Percentiles rank a stretch among this genome's conserved stretches.
These are phyloP conservation scores for Mucor piriformis DNA, from an alignment of 371 early-diverging fungal species.

Conservation along the genomic window DNA sequence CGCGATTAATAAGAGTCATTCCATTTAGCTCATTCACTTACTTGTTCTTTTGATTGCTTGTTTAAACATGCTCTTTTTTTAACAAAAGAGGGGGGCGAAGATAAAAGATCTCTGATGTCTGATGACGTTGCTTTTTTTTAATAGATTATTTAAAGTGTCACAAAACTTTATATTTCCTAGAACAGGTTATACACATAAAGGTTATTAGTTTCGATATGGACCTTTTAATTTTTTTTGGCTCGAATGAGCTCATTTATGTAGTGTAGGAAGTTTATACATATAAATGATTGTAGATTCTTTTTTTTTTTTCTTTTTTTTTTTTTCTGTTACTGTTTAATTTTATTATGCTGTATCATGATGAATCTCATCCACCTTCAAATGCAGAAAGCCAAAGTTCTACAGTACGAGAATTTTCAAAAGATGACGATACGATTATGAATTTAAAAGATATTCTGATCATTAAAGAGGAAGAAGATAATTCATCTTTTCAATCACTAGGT, in stretches of 20 bases:
- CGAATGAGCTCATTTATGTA: not conserved
- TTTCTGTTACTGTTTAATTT: not conserved
- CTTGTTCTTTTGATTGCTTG: constrained; percentile 13
- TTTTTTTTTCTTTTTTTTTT: constrained; percentile 2
- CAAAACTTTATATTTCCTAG: constrained; percentile 4
- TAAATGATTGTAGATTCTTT: not conserved
- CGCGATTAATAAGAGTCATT: no score
- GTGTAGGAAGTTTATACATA: constrained; percentile 1
- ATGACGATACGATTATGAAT: not conserved
- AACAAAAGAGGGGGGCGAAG: not conserved
- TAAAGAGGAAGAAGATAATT: not conserved
- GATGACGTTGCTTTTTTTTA: constrained; percentile 6
- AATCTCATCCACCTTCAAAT: constrained; percentile 4
- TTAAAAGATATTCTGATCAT: not conserved
- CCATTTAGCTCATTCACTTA: not conserved
- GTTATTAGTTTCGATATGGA: not conserved
- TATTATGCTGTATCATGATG: not conserved
- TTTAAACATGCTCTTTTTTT: constrained; percentile 8
- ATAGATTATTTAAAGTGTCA: not conserved
- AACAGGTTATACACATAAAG: not conserved
- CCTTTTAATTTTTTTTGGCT: not conserved
- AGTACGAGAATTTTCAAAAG: not conserved
- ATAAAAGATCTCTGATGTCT: not conserved
- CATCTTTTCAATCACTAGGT: not conserved
- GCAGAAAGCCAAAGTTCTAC: constrained; percentile 4